phyloP scores from a whole-genome alignment of 345 rosid genomes.

The Corchorus capsularis region DNA sequence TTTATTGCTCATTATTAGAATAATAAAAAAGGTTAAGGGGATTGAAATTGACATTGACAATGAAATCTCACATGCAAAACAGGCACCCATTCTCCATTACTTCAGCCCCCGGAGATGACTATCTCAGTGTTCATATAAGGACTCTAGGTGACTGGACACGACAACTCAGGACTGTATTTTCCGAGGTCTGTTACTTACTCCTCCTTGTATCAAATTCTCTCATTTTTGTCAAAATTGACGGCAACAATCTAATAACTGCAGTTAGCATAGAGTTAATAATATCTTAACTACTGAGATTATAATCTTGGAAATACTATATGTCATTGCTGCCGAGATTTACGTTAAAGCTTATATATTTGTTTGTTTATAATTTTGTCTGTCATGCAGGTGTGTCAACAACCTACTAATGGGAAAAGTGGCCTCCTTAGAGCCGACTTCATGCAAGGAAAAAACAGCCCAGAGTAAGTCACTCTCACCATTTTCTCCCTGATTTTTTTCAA shows the following conservation, averaged over 20 bases:
- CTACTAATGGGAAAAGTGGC: constrained; percentile 64
- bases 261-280: neutral
- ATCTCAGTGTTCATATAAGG: constrained; percentile 76
- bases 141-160: constrained; percentile 81
- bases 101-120: constrained; percentile 80
- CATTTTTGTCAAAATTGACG: neutral
- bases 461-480: constrained; percentile 39
- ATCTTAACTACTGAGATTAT: neutral
- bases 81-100: constrained; percentile 96
- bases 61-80: constrained; percentile 16
- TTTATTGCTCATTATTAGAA: neutral
- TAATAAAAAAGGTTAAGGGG: too few relatives aligned
- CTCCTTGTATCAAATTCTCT: neutral
- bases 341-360: neutral
- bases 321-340: neutral
- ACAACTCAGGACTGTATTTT: constrained; percentile 65
- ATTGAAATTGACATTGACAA: neutral
- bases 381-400: constrained; percentile 62
- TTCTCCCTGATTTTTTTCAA: neutral
- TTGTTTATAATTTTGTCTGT: neutral
- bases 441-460: constrained; percentile 52
- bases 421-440: constrained; percentile 59
- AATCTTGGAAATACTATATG: neutral
- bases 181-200: constrained; percentile 43
- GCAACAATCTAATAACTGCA: neutral